Percentiles rank a stretch among this genome's conserved stretches.
These are phyloP conservation scores for Cenococcum geophilum DNA, from an alignment of 495 filamentous ascomycete genomes.

Conservation along the genomic window DNA sequence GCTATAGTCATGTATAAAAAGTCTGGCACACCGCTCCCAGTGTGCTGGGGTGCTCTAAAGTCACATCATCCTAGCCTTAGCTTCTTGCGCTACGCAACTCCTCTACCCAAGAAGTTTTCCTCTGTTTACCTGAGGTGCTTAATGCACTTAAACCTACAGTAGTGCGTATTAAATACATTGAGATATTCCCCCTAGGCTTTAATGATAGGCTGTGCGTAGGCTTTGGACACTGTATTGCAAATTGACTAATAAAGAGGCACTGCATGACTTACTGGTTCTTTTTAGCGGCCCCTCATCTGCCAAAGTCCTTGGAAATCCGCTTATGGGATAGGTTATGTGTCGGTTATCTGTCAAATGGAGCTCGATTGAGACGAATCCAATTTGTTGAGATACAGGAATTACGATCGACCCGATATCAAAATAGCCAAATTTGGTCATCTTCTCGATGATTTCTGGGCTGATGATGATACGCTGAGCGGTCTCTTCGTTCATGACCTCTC, in stretches of 20 bases:
- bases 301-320: conserved; percentile 12
- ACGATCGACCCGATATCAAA: conserved; percentile 9
- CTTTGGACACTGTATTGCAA: neutral
- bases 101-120: too few species aligned
- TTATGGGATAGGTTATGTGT: conserved; percentile 12
- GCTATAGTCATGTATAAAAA: too few species aligned
- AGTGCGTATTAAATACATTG: too few species aligned
- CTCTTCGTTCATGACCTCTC: neutral
- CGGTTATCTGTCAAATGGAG: conserved; percentile 5
- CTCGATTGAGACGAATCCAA: neutral
- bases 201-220: neutral
- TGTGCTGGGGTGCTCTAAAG: too few species aligned
- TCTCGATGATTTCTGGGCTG: neutral
- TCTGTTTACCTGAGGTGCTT: too few species aligned
- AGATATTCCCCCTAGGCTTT: too few species aligned
- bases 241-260: neutral
- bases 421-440: conserved; percentile 4
- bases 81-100: too few species aligned
- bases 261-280: neutral
- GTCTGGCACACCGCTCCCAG: too few species aligned
- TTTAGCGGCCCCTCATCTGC: conserved; percentile 1
- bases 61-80: too few species aligned
- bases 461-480: neutral
- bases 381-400: conserved; percentile 5
- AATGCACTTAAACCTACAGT: too few species aligned